These are phyloP conservation scores for Cladosporium sp. DNA, from an alignment of 2,329 filamentous ascomycete genomes.

Conservation along the genomic window DNA sequence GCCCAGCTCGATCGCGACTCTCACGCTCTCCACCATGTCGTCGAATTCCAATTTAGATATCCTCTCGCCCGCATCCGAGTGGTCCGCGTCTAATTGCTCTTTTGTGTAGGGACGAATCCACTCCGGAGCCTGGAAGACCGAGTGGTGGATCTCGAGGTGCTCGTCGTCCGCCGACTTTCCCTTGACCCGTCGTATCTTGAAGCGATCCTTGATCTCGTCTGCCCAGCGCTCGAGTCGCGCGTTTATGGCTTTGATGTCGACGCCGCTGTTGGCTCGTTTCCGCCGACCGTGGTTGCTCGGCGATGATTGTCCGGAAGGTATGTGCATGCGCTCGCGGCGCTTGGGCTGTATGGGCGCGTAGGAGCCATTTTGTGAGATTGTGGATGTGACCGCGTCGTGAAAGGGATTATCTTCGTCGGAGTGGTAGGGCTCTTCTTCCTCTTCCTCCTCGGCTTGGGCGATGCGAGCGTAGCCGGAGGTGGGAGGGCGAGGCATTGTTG, in stretches of 20 bases:
- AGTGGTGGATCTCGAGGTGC: slow-evolving; percentile 91
- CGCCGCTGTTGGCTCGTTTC: slow-evolving; percentile 76
- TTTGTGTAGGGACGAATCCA: slow-evolving; percentile 78
- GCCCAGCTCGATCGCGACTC: slow-evolving; percentile 82
- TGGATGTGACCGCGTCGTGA: slow-evolving; percentile 21
- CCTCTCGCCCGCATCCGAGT: slow-evolving; percentile 50
- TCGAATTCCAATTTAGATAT: slow-evolving; percentile 84
- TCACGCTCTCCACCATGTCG: slow-evolving; percentile 84
- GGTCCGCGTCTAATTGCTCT: slow-evolving; percentile 65
- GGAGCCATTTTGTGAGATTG: slow-evolving; percentile 8
- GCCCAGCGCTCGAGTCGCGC: slow-evolving; percentile 93
- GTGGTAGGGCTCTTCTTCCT: slow-evolving; percentile 43
- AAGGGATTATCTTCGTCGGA: slow-evolving; percentile 42
- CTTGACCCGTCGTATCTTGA: slow-evolving; percentile 80
- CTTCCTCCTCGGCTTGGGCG: slow-evolving; percentile 54
- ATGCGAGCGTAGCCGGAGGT: slow-evolving; percentile 54
- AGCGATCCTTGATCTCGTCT: slow-evolving; percentile 94
- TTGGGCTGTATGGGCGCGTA: slow-evolving; percentile 50
- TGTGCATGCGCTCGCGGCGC: slow-evolving; percentile 46
- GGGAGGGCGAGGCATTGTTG: slow-evolving; percentile 41
- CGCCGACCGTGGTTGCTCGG: slow-evolving; percentile 44
- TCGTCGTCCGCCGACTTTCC: slow-evolving; percentile 77
- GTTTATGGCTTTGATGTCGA: slow-evolving; percentile 98
- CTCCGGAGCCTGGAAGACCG: slow-evolving; percentile 91
- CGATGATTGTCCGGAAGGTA: slow-evolving; percentile 36